A percentile compares a stretch with the other conserved stretches of the same genome.
Conservation (phyloP, 1,139 yeast species). For the Lodderomyces theae region DNA sequence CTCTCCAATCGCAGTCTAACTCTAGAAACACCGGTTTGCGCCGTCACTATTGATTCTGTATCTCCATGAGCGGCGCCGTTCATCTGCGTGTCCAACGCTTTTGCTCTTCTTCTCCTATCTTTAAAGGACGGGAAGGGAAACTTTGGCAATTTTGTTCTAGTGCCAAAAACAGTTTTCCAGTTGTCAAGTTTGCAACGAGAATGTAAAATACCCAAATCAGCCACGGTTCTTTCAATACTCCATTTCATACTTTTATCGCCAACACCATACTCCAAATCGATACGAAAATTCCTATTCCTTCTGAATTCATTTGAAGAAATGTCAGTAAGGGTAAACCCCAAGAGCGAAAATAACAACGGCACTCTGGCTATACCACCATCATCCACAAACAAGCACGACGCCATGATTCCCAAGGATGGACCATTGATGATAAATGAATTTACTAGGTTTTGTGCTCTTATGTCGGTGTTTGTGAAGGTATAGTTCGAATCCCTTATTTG, state of each 20-base stretch:
- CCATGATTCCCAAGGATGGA: slow-evolving; percentile 75
- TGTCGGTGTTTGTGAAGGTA: not conserved
- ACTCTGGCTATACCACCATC: slow-evolving; percentile 78
- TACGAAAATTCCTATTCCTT: slow-evolving; percentile 54
- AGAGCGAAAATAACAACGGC: slow-evolving; percentile 71
- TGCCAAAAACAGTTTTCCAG: slow-evolving; percentile 35
- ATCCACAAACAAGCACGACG: slow-evolving; percentile 73
- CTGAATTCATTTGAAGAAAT: slow-evolving; percentile 40
- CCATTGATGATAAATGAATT: slow-evolving; percentile 68
- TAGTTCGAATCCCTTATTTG: not conserved
- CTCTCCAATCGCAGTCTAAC: slow-evolving; percentile 33
- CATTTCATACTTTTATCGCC: slow-evolving; percentile 79
- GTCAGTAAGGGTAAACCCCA: slow-evolving; percentile 65
- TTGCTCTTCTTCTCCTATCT: slow-evolving; percentile 11
- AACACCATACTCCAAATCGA: slow-evolving; percentile 86
- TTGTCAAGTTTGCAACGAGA: slow-evolving; percentile 56
- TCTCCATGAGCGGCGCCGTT: slow-evolving; percentile 4
- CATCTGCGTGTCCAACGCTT: slow-evolving; percentile 5
- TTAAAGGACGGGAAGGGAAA: slow-evolving; percentile 32
- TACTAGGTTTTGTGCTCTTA: slow-evolving; percentile 39
- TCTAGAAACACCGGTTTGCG: slow-evolving; percentile 19
- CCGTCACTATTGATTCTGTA: slow-evolving; percentile 8
- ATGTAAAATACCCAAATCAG: slow-evolving; percentile 70
- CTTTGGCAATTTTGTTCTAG: slow-evolving; percentile 28
- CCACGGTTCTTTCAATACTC: slow-evolving; percentile 71